These are phyloP conservation scores for Penicillium macrosclerotiorum DNA, from an alignment of 495 filamentous ascomycete species.

Conservation along the genomic window DNA sequence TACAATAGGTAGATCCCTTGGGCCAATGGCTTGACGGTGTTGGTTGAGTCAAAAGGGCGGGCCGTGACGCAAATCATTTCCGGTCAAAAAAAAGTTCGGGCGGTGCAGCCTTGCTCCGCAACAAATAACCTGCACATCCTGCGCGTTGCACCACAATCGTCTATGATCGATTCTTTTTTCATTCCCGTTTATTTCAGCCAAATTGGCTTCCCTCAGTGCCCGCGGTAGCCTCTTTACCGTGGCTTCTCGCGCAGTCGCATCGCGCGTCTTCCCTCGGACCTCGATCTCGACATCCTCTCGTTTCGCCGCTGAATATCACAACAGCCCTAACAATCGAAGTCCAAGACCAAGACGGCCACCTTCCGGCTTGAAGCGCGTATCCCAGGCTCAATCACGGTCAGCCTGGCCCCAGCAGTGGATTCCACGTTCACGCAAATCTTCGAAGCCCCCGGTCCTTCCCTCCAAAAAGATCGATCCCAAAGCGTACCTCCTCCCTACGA, in stretches of 20 bases:
- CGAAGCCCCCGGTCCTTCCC: neutral
- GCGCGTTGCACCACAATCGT: neutral
- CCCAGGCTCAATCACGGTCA: neutral
- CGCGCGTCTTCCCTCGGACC: slow-evolving; percentile 11
- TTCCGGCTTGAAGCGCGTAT: neutral
- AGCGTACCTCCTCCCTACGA: slow-evolving; percentile 12
- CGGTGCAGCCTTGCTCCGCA: neutral
- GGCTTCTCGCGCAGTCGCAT: slow-evolving; percentile 26
- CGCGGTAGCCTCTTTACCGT: slow-evolving; percentile 32
- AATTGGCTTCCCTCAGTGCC: slow-evolving; percentile 42
- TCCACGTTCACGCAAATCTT: neutral
- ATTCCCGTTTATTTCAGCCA: slow-evolving; percentile 20
- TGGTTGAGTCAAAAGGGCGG: neutral
- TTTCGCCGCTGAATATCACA: slow-evolving; percentile 9
- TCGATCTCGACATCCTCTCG: slow-evolving; percentile 7
- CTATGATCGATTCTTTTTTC: slow-evolving; percentile 1
- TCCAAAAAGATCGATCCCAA: slow-evolving; percentile 6
- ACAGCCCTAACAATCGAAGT: neutral
- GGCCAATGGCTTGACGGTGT: neutral
- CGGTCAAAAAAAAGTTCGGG: slow-evolving; percentile 12
- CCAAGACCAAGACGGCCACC: neutral
- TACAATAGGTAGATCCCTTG: too few species aligned
- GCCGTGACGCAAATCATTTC: slow-evolving; percentile 1
- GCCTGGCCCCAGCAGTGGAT: too few species aligned
- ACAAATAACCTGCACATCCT: neutral